Evolutionary conservation across 345 rosid species (phyloP), one percentile per base, ranked within the genome.

Genomic region (Eucalyptus urophylla): DNA sequence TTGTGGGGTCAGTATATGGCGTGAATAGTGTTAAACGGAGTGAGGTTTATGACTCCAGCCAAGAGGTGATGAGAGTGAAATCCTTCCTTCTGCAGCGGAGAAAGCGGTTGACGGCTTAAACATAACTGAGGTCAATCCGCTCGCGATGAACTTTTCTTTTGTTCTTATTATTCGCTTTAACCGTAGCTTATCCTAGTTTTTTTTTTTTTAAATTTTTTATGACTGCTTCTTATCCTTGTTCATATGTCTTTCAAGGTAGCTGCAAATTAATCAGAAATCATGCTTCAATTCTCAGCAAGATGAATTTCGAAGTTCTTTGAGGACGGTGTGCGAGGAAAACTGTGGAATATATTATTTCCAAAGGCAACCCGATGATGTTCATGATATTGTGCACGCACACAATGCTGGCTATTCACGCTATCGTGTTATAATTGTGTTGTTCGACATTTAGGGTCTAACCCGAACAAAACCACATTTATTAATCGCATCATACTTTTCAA

Each of bases 331-430:
- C 33, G 17, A 29, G 33, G 37, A 62, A 62, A 29, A 62, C 17
- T 29, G 19, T 14, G 15, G 72, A 62, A 29, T 62, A 14, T 29
- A 62, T 8, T 22, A 54, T 54, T 54, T 54, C 60, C 60, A 21
- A 9, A 8, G 60, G 60, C 25, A 54, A 54, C 60, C 60, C 12
- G 27, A 56, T 56, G 0, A 56, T 56, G 29, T 56, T 24, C 62
- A 1, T 9, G 27, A 8, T n/a, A 65, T 29, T 7, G 33, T n/a
- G 5, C 14, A 6, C 21, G 4, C 29, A 0, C 13, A 1, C 4
- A 65, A 16, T 9, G 72, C 72, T 65, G 72, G 37, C 72, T 29
- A 65, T n/a, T 65, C 1, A 3, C 5, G 9, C 37, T 7, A 8
- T 29, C 11, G 37, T 65, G 56, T 53, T 17, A 53, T 53, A 53